Conservation (phyloP, 78 protist genomes). For the Speleostelium caveatum region DNA sequence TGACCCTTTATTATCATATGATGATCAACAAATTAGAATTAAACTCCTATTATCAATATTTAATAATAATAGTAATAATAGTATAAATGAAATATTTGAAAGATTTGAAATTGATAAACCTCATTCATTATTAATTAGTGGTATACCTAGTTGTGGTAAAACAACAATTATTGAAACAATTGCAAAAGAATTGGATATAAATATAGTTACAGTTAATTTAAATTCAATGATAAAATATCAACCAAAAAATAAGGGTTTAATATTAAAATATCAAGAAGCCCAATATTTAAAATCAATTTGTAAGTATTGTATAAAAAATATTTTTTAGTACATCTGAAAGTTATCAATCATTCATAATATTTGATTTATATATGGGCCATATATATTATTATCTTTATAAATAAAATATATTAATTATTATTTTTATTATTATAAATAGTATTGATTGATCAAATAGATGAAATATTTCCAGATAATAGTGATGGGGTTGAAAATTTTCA, state of each 20-base stretch:
- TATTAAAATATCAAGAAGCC: constrained; percentile 22
- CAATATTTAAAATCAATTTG: background rate
- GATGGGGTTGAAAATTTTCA: background rate
- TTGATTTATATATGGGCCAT: too few species aligned
- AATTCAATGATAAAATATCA: constrained; percentile 28
- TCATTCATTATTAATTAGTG: constrained; percentile 48
- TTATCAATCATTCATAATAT: too few species aligned
- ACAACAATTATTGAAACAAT: constrained; percentile 1
- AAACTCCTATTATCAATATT: too few species aligned
- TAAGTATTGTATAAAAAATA: too few species aligned
- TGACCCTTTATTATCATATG: background rate
- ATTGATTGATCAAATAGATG: constrained; percentile 44
- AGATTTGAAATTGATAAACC: constrained; percentile 19
- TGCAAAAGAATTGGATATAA: background rate
- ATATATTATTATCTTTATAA: too few species aligned
- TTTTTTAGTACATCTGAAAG: too few species aligned
- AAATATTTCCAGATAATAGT: constrained; percentile 34
- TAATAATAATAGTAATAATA: background rate
- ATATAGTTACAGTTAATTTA: background rate
- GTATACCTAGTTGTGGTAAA: constrained; percentile 46
- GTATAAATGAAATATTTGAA: background rate
- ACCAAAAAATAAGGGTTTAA: constrained; percentile 33
- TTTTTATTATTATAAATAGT: too few species aligned
- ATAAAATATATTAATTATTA: too few species aligned
- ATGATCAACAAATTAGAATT: background rate